Evolutionary conservation across 768 basidiomycete genomes (phyloP).

Genomic region (Coprinopsis cinerea): DNA sequence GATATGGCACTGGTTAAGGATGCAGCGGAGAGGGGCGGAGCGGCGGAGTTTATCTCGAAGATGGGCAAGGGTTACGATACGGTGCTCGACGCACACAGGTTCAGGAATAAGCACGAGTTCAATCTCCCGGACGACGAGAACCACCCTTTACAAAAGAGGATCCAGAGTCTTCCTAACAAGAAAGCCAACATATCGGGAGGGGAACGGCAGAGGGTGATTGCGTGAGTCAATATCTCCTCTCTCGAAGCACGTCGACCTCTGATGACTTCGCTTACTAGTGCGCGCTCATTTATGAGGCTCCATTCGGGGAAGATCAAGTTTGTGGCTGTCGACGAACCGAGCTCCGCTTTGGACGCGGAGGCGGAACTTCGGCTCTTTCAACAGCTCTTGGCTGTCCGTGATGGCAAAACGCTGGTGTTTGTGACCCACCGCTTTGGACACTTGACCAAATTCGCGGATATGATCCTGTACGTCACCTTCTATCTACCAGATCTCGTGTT

Average conservation of each 20-base stretch:
- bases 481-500: conserved; percentile 6
- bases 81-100: conserved; percentile 29
- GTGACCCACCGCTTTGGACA: conserved; percentile 52
- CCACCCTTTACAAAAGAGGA: conserved; percentile 21
- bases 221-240: conserved; percentile 28
- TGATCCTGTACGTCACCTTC: conserved; percentile 38
- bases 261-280: conserved; percentile 18
- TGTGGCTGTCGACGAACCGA: conserved; percentile 54
- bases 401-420: conserved; percentile 49
- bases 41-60: conserved; percentile 32
- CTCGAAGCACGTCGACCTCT: background rate
- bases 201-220: conserved; percentile 43
- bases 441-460: conserved; percentile 42
- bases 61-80: conserved; percentile 34
- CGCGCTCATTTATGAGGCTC: conserved; percentile 41
- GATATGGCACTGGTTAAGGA: conserved; percentile 21
- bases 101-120: conserved; percentile 20
- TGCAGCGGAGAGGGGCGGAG: conserved; percentile 34
- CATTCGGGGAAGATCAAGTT: conserved; percentile 35
- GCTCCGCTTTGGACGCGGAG: conserved; percentile 49
- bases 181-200: conserved; percentile 34
- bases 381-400: conserved; percentile 28
- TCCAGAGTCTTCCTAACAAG: conserved; percentile 21
- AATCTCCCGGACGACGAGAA: conserved; percentile 21
- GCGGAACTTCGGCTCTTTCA: conserved; percentile 44